Percentiles rank a stretch among this genome's conserved stretches.
These are phyloP conservation scores for Chlorociboria aeruginascens DNA, from an alignment of 495 filamentous ascomycete genomes.

Conservation along the genomic window DNA sequence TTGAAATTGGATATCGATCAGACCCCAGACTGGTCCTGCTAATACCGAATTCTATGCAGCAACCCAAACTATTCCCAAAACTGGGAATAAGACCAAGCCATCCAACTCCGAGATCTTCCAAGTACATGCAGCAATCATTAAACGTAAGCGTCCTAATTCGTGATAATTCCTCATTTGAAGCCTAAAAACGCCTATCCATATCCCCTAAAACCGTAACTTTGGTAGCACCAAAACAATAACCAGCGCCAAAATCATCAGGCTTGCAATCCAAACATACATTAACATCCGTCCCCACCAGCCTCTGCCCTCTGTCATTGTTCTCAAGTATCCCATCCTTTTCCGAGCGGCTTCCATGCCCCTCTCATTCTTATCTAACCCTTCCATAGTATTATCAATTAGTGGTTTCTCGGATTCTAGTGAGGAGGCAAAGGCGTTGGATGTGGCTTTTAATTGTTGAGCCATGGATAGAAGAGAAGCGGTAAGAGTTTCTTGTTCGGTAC, in stretches of 20 bases:
- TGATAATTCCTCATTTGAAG: no score
- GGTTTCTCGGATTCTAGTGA: conserved; percentile 62
- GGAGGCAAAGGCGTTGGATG: conserved; percentile 53
- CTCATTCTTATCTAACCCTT: conserved; percentile 66
- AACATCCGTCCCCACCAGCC: conserved; percentile 80
- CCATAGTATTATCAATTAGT: conserved; percentile 53
- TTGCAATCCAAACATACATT: conserved; percentile 74
- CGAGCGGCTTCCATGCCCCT: conserved; percentile 62
- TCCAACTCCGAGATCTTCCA: no score
- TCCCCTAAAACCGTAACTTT: conserved; percentile 66
- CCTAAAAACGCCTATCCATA: no score
- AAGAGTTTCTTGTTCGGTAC: conserved; percentile 72
- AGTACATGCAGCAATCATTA: no score
- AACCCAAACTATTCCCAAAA: no score
- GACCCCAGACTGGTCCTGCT: no score
- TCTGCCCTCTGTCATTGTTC: conserved; percentile 68
- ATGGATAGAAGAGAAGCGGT: conserved; percentile 68
- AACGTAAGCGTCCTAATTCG: no score
- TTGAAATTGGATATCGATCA: no score
- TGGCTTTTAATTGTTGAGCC: conserved; percentile 65
- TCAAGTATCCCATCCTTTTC: conserved; percentile 59
- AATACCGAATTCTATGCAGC: no score
- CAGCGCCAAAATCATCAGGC: conserved; percentile 60
- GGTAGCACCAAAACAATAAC: conserved; percentile 70
- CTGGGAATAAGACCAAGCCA: no score